These are phyloP conservation scores for Echinochloa phyllopogon DNA, from an alignment of 176 grass and related monocot species.

Conservation along the genomic window DNA sequence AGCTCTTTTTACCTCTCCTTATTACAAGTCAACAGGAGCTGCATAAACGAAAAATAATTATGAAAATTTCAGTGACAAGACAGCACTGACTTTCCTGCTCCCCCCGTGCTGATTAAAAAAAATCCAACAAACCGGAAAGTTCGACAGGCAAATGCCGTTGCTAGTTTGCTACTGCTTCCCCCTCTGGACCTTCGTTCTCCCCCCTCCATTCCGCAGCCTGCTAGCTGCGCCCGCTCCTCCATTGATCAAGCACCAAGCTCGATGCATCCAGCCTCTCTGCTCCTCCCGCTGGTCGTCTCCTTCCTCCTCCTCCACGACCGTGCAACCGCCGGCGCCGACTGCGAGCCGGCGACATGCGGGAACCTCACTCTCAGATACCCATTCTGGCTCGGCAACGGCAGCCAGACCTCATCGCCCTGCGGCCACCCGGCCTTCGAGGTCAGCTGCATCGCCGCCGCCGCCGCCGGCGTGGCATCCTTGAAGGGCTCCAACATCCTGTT, in stretches of 20 bases:
- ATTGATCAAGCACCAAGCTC: neutral
- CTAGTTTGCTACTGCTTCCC: neutral
- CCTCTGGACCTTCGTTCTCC: neutral
- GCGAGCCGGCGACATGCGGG: slow-evolving; percentile 46
- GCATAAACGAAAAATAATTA: neutral
- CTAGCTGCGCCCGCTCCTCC: neutral
- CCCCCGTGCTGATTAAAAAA: neutral
- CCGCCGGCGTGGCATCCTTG: neutral
- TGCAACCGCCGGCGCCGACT: neutral
- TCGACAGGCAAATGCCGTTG: neutral
- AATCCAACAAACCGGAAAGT: slow-evolving; percentile 18
- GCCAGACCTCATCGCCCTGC: slow-evolving; percentile 14
- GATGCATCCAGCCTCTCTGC: slow-evolving; percentile 17
- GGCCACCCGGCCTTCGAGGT: slow-evolving; percentile 59
- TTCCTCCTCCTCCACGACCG: neutral
- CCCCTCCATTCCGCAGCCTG: neutral
- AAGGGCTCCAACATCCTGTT: no score
- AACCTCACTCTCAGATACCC: slow-evolving; percentile 50
- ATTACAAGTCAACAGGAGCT: neutral
- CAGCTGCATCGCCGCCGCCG: neutral
- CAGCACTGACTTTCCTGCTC: neutral
- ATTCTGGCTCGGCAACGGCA: slow-evolving; percentile 50
- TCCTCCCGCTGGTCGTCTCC: slow-evolving; percentile 34
- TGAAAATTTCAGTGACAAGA: neutral
- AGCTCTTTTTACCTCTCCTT: neutral